Conservation (phyloP, 345 rosid species). For the Atalantia buxifolia region DNA sequence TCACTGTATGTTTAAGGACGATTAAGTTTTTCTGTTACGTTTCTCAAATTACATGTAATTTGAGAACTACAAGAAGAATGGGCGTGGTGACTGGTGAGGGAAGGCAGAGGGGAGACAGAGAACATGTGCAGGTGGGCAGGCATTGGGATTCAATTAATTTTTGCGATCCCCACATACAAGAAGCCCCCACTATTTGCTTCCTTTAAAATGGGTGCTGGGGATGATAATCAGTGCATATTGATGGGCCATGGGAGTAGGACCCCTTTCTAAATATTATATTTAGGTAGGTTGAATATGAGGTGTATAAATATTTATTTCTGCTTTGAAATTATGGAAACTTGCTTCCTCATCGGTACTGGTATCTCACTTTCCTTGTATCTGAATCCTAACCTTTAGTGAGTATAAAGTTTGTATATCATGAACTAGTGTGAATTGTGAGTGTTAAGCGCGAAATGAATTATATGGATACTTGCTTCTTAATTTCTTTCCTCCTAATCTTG, state of each 20-base stretch:
- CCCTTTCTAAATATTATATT: background rate
- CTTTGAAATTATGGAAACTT: background rate
- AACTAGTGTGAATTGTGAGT: background rate
- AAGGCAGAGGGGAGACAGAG: background rate
- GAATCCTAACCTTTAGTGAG: background rate
- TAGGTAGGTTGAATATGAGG: background rate
- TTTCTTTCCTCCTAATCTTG: background rate
- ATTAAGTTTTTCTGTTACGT: background rate
- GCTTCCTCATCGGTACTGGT: background rate
- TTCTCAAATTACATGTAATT: background rate
- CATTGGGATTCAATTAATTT: background rate
- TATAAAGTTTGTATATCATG: background rate
- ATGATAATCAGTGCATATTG: too few species aligned
- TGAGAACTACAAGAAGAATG: background rate
- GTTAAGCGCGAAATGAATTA: background rate
- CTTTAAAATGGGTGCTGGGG: background rate
- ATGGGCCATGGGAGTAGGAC: too few species aligned
- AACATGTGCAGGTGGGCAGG: slow-evolving; percentile 5
- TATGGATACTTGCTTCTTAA: background rate
- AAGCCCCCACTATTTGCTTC: slow-evolving; percentile 1
- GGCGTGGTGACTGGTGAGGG: background rate
- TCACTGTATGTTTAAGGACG: background rate
- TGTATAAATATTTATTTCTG: background rate
- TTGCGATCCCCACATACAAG: background rate
- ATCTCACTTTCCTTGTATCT: background rate